Base-by-base conservation (phyloP, 345 rosid species). In the Anastatica hierochuntica region DNA sequence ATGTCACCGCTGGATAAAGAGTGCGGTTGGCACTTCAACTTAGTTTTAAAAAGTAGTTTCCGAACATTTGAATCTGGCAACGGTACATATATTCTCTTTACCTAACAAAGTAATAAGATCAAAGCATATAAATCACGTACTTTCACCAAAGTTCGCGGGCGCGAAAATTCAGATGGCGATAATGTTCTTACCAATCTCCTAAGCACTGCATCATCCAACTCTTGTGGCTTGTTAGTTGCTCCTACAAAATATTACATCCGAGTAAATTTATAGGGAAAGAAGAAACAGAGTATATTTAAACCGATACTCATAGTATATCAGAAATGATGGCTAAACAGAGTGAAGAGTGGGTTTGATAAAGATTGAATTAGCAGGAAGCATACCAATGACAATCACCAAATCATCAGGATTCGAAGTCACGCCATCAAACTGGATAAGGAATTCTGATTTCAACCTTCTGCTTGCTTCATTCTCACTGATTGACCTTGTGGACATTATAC, bases 211-310 rank as follows among this genome's bases (percentile, higher is more conserved):
- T 90, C 96, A 69, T 90, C 98, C 77, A 90, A 68, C 49, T 90
- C 98, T 51, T 87, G 98, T 15, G 98, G 98, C 72, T 90, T 90
- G 76, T 90, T 90, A 5, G 98, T 90, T 50, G 98, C 96, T 61
- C 98, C 98, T 90, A 73, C 73, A 74, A 29, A 34, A 40, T 27
- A 70, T 23, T n/a, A 44, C n/a, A 27, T 33, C 39, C 33, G 35
- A 18, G 14, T 34, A 49, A 46, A 16, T 24, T 44, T 18, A 37
- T 7, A 34, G 21, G 10, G 8, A 2, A 43, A 36, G 49, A 27
- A 18, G 6, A 26, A 10, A 17, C 53, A 24, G 13, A 30, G 3
- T 21, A 46, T 2, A 30, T 46, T 24, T 14, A 19, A 29, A 40
- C 16, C 12, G 14, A 8, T 19, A 55, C n/a, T n/a, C n/a, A n/a